A percentile compares a stretch with the other conserved stretches of the same genome.
phyloP scores from a whole-genome alignment of 768 basidiomycete genomes.

The Kwoniella botswanensis region DNA sequence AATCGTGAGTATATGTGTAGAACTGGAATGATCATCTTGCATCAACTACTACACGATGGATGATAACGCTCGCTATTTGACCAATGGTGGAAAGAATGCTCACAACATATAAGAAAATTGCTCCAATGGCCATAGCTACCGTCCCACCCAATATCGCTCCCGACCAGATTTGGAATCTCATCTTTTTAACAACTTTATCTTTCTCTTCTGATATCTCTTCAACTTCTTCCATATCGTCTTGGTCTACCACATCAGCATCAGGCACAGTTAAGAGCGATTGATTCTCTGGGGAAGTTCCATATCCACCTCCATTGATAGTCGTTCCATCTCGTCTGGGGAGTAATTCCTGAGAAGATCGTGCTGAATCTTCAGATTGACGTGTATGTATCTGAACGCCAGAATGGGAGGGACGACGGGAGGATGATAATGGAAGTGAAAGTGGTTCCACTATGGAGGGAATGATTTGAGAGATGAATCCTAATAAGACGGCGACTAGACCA shows the following conservation, averaged over 20 bases:
- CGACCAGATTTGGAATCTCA: slow-evolving; percentile 63
- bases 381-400: not conserved
- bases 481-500: slow-evolving; percentile 71
- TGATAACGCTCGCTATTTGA: not conserved
- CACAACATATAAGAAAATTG: slow-evolving; percentile 78
- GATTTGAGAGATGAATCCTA: slow-evolving; percentile 76
- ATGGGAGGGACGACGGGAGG: slow-evolving; percentile 7
- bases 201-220: slow-evolving; percentile 31
- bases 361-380: slow-evolving; percentile 18
- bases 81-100: slow-evolving; percentile 8
- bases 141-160: slow-evolving; percentile 73
- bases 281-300: slow-evolving; percentile 15
- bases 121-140: slow-evolving; percentile 79
- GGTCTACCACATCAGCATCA: slow-evolving; percentile 38
- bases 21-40: slow-evolving; percentile 59
- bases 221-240: slow-evolving; percentile 20
- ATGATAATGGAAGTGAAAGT: not conserved
- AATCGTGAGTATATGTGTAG: slow-evolving; percentile 82
- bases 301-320: not conserved
- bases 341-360: slow-evolving; percentile 19
- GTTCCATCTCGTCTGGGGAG: not conserved
- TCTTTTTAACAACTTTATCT: slow-evolving; percentile 24
- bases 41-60: not conserved
- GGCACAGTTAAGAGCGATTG: slow-evolving; percentile 9
- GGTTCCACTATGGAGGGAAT: slow-evolving; percentile 17